Evolutionary conservation across 1,139 yeast species (phyloP).

Genomic region (Magnusiomyces suaveolens): DNA sequence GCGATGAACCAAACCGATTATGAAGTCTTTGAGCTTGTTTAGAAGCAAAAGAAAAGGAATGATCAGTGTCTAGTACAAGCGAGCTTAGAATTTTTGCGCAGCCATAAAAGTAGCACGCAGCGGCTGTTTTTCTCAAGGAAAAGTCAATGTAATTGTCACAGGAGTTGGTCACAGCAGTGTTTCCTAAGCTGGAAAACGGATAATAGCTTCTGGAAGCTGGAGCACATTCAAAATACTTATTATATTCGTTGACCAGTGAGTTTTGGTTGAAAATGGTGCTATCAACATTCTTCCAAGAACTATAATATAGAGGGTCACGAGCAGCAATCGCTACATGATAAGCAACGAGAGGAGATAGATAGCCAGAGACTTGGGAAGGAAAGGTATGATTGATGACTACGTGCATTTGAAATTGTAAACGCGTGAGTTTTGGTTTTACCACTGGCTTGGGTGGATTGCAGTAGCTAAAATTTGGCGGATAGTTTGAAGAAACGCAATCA

Average conservation of each 20-base stretch:
- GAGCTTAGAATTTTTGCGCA: background rate
- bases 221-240: background rate
- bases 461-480: background rate
- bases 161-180: background rate
- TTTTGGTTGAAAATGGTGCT: background rate
- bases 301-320: background rate
- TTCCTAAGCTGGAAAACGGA: background rate
- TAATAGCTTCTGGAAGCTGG: background rate
- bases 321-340: background rate
- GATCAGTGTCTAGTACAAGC: background rate
- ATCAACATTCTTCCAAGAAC: background rate
- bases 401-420: background rate
- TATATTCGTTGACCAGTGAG: background rate
- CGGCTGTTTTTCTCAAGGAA: background rate
- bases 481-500: background rate
- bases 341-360: background rate
- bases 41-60: no score
- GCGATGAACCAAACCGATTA: background rate
- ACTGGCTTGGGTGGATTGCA: background rate
- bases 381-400: background rate
- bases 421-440: background rate
- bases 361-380: background rate
- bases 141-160: background rate
- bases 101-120: constrained; percentile 1
- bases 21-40: background rate